A percentile compares a stretch with the other conserved stretches of the same genome.
These are phyloP conservation scores for Fusarium scirpi DNA, from an alignment of 2,329 filamentous ascomycete species.

Conservation along the genomic window DNA sequence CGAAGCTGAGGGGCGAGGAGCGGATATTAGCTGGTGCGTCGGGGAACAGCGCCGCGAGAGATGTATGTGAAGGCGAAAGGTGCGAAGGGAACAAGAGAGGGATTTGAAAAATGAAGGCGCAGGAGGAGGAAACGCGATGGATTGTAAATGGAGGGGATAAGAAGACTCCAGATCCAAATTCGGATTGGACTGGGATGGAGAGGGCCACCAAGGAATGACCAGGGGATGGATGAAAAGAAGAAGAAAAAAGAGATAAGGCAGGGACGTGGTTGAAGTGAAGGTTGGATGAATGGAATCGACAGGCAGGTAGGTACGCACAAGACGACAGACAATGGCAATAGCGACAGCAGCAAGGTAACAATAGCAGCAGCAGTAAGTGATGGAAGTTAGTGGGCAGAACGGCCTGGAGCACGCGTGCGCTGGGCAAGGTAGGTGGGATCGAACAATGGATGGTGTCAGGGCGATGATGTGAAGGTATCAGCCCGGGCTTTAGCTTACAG, in stretches of 20 bases:
- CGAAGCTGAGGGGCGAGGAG: constrained; percentile 34
- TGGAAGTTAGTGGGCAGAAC: background rate
- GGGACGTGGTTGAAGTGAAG: constrained; percentile 28
- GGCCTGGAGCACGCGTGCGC: constrained; percentile 39
- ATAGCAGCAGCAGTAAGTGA: constrained; percentile 1
- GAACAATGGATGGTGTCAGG: constrained; percentile 45
- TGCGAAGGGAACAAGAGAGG: constrained; percentile 21
- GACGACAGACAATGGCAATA: constrained; percentile 1
- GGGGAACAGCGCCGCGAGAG: constrained; percentile 17
- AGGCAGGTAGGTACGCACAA: constrained; percentile 14
- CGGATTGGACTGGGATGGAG: constrained; percentile 34
- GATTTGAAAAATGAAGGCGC: constrained; percentile 35
- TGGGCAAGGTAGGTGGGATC: constrained; percentile 7
- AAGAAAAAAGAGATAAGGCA: constrained; percentile 32
- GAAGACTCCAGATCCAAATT: constrained; percentile 36
- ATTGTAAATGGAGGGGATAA: constrained; percentile 34
- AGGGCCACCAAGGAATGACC: constrained; percentile 35
- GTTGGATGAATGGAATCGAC: constrained; percentile 26
- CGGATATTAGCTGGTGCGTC: constrained; percentile 27
- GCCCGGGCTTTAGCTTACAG: constrained; percentile 39
- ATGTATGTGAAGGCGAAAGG: constrained; percentile 17
- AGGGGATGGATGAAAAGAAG: constrained; percentile 36
- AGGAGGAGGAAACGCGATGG: constrained; percentile 35
- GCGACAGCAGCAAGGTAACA: constrained; percentile 9
- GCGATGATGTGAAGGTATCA: constrained; percentile 39